phyloP scores from a whole-genome alignment of 2,329 filamentous ascomycete species.

The Botrytis fragariae region DNA sequence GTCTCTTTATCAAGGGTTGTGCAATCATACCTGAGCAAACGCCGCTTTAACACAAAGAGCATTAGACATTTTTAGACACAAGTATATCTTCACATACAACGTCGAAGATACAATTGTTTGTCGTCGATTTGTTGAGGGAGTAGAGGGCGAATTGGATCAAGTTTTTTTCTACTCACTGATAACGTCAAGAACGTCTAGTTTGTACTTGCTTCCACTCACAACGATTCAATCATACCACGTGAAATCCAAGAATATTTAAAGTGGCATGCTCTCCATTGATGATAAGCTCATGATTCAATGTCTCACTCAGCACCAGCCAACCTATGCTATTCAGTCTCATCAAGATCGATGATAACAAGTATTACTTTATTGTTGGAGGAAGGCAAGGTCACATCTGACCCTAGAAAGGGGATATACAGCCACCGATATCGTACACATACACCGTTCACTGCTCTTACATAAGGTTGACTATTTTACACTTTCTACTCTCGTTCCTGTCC shows the following conservation, averaged over 20 bases:
- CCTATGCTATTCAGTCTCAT: background rate
- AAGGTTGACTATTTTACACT: background rate
- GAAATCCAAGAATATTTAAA: background rate
- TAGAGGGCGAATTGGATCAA: background rate
- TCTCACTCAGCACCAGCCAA: constrained; percentile 3
- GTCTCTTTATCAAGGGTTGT: background rate
- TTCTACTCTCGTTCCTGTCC: background rate
- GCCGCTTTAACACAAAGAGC: background rate
- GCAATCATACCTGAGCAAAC: background rate
- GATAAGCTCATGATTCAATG: constrained; percentile 4
- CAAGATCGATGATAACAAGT: background rate
- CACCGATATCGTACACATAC: background rate
- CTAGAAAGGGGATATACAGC: background rate
- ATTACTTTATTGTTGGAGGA: background rate
- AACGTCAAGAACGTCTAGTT: background rate
- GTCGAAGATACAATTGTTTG: background rate
- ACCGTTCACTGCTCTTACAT: background rate
- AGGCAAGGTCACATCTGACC: background rate
- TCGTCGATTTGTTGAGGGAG: background rate
- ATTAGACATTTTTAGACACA: background rate
- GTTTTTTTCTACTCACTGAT: background rate
- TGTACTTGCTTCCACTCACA: background rate
- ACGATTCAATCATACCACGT: background rate
- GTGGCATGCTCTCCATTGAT: background rate
- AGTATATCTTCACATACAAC: background rate